These are phyloP conservation scores for Chimonanthus salicifolius DNA, from an alignment of 164 flowering plant species.

Conservation along the genomic window DNA sequence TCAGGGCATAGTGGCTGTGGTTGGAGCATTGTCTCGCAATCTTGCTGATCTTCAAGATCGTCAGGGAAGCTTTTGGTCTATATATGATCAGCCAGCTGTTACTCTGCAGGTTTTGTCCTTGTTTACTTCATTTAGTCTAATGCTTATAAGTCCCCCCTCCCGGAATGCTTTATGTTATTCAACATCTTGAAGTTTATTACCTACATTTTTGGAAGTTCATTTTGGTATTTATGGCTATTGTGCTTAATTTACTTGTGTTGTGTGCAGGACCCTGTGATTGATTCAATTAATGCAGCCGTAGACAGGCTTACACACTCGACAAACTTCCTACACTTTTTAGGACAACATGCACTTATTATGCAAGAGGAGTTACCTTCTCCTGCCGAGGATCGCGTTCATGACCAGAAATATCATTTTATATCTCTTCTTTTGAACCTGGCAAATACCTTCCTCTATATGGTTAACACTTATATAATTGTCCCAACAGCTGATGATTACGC, in stretches of 20 bases:
- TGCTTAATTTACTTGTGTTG: too few species aligned
- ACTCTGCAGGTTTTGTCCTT: conserved; percentile 3
- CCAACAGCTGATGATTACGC: conserved; percentile 60
- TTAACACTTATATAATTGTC: conserved; percentile 51
- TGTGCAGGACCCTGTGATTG: conserved; percentile 48
- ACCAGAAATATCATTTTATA: conserved; percentile 40
- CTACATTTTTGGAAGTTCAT: not conserved
- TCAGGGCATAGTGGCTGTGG: conserved; percentile 59
- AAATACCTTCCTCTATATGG: conserved; percentile 57
- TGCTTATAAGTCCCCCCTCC: not conserved
- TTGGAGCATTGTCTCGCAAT: conserved; percentile 51
- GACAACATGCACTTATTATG: conserved; percentile 51
- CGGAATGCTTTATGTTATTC: not conserved
- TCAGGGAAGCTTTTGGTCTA: conserved; percentile 32
- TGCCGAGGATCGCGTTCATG: conserved; percentile 28
- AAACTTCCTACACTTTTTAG: conserved; percentile 43
- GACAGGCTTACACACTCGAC: conserved; percentile 49
- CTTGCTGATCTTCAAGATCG: conserved; percentile 47
- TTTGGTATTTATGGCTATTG: not conserved
- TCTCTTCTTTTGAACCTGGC: conserved; percentile 50
- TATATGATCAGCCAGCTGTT: conserved; percentile 10
- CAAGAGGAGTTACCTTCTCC: conserved; percentile 43
- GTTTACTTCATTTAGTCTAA: not conserved
- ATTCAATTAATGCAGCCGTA: conserved; percentile 42
- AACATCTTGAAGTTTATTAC: not conserved